Evolutionary conservation across 192 early-diverging fungal species (phyloP).

Genomic region (Coemansia reversa): DNA sequence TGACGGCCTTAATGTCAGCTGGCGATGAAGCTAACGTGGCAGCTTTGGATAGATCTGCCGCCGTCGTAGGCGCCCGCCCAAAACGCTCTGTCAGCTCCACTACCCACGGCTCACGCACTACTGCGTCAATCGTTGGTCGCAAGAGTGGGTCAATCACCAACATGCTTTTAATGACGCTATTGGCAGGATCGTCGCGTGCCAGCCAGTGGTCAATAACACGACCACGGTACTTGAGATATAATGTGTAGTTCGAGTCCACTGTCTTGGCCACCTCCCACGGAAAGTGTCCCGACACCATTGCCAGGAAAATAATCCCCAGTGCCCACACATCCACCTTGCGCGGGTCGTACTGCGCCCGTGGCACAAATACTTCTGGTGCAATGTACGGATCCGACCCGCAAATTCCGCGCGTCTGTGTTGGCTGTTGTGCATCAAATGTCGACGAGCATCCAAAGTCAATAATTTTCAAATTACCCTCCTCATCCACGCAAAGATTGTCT

Average conservation of each 20-base stretch:
- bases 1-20: constrained; percentile 31
- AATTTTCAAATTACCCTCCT: constrained; percentile 72
- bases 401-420: constrained; percentile 74
- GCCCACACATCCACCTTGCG: constrained; percentile 89
- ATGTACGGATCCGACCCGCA: constrained; percentile 95
- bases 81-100: constrained; percentile 25
- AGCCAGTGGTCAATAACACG: constrained; percentile 58
- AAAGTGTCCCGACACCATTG: constrained; percentile 69
- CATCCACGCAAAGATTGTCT: constrained; percentile 80
- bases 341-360: constrained; percentile 70
- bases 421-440: constrained; percentile 65
- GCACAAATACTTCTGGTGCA: constrained; percentile 79
- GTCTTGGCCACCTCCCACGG: constrained; percentile 64
- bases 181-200: constrained; percentile 35
- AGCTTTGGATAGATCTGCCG: constrained; percentile 20
- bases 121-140: constrained; percentile 75
- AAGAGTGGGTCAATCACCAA: constrained; percentile 66
- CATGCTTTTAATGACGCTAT: constrained; percentile 65
- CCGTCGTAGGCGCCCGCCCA: constrained; percentile 4
- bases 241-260: constrained; percentile 65
- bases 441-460: constrained; percentile 88
- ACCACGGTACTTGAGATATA: constrained; percentile 54
- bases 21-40: constrained; percentile 23
- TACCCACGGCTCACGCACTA: constrained; percentile 76
- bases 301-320: constrained; percentile 79